Percentiles rank a stretch among this genome's conserved stretches.
Evolutionary conservation across 179 eudicot species (phyloP).

Genomic region (Patellifolia procumbens): DNA sequence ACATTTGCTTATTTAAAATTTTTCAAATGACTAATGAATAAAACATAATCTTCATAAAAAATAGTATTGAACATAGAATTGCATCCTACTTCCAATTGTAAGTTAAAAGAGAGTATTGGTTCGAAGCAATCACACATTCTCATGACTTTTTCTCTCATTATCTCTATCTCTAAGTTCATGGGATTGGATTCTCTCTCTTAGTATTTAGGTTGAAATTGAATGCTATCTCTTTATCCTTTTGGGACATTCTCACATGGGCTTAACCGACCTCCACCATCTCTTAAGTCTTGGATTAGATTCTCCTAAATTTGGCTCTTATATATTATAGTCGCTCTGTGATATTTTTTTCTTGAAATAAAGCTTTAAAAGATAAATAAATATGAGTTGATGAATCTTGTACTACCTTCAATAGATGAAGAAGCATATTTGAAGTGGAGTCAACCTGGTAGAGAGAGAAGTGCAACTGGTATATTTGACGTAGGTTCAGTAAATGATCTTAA

Average conservation of each 20-base stretch:
- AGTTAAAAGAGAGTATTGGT: no score
- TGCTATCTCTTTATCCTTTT: background rate
- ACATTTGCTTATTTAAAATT: no score
- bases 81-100: no score
- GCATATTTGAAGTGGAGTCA: background rate
- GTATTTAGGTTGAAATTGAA: slow-evolving; percentile 8
- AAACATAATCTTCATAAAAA: no score
- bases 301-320: background rate
- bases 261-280: slow-evolving; percentile 14
- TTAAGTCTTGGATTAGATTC: slow-evolving; percentile 19
- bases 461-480: background rate
- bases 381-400: background rate
- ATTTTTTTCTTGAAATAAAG: background rate
- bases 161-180: background rate
- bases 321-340: no score
- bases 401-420: background rate
- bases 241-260: slow-evolving; percentile 20
- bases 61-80: no score
- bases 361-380: no score
- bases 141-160: background rate
- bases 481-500: background rate
- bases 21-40: no score
- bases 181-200: slow-evolving; percentile 20
- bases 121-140: slow-evolving; percentile 12
- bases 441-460: background rate